Evolutionary conservation across 1,139 yeast species (phyloP).

Genomic region (Sugiyamaella pinicola): DNA sequence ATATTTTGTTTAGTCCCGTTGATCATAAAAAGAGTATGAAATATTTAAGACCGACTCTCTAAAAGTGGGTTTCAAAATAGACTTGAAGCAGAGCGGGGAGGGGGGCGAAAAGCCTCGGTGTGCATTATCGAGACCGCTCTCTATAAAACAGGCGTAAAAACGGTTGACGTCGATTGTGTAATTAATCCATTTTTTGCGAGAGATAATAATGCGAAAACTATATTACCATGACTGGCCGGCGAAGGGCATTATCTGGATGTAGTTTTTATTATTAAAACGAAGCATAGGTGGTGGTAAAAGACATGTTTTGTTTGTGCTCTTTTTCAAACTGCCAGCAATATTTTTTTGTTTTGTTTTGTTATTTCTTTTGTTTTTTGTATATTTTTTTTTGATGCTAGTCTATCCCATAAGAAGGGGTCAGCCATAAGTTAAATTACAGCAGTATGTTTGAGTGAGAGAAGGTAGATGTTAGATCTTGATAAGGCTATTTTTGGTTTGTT

Average conservation of each 20-base stretch:
- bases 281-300: neutral
- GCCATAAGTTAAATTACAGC: neutral
- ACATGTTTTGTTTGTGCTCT: neutral
- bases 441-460: neutral
- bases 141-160: slow-evolving; percentile 4
- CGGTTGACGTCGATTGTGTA: neutral
- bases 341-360: neutral
- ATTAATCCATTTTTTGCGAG: neutral
- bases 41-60: neutral
- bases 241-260: neutral
- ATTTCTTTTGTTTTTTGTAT: too few relatives aligned
- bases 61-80: neutral
- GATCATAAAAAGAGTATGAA: neutral
- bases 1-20: neutral
- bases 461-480: neutral
- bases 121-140: slow-evolving; percentile 4
- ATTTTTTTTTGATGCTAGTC: neutral
- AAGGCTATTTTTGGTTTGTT: neutral
- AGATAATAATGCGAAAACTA: neutral
- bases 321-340: neutral
- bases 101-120: too few relatives aligned
- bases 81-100: neutral
- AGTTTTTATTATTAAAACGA: neutral
- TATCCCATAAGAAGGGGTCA: neutral
- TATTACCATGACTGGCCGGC: neutral